Evolutionary conservation across 2,329 filamentous ascomycete species (phyloP).

Genomic region (Fusarium palustre): DNA sequence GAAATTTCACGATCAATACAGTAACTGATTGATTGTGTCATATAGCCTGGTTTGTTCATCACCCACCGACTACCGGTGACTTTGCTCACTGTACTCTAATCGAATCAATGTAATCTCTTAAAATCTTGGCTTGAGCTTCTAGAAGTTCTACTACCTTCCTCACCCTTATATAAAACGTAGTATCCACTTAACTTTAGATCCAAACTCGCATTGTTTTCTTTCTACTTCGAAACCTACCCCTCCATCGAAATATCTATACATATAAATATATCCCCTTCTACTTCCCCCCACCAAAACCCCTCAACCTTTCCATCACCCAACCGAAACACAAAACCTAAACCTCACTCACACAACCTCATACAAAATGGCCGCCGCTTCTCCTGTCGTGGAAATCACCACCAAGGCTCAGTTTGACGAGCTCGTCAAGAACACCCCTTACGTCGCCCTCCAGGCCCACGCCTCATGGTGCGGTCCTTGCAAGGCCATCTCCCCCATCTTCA

Average conservation of each 20-base stretch:
- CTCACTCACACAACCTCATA: slow-evolving; percentile 8
- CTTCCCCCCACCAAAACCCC: slow-evolving; percentile 35
- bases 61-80: slow-evolving; percentile 27
- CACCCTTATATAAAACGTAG: slow-evolving; percentile 12
- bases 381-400: slow-evolving; percentile 54
- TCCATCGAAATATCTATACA: slow-evolving; percentile 15
- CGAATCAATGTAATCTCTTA: not conserved
- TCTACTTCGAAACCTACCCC: slow-evolving; percentile 9
- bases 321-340: not conserved
- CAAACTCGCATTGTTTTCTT: slow-evolving; percentile 7
- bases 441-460: slow-evolving; percentile 69
- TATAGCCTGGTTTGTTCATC: slow-evolving; percentile 38
- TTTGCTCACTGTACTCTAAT: slow-evolving; percentile 18
- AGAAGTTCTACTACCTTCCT: slow-evolving; percentile 1
- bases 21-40: slow-evolving; percentile 41
- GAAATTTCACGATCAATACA: slow-evolving; percentile 17
- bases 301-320: slow-evolving; percentile 22
- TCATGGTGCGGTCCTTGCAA: slow-evolving; percentile 73
- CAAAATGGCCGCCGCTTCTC: slow-evolving; percentile 47
- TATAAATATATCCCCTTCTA: slow-evolving; percentile 18
- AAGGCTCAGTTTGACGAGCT: slow-evolving; percentile 63
- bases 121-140: slow-evolving; percentile 15
- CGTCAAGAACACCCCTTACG: slow-evolving; percentile 60
- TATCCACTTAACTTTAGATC: slow-evolving; percentile 34
- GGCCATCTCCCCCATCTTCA: slow-evolving; percentile 67